phyloP scores from a whole-genome alignment of 345 rosid genomes.

The Clausena lansium region DNA sequence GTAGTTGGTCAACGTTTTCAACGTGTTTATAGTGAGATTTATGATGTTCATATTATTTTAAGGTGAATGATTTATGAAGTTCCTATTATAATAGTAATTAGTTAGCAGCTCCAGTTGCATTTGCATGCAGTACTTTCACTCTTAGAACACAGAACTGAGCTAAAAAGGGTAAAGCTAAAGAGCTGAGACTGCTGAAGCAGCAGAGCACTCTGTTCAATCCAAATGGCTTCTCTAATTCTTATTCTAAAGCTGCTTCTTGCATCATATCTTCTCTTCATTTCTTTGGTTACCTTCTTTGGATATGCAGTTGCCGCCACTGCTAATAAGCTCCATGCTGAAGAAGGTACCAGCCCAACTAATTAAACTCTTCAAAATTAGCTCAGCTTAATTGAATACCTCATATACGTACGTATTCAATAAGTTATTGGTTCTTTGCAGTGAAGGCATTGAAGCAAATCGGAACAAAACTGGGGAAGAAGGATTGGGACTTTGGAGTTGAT shows the following conservation, averaged over 20 bases:
- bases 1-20: not conserved
- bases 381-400: not conserved
- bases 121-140: not conserved
- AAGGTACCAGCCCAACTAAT: constrained; percentile 11
- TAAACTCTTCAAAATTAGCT: not conserved
- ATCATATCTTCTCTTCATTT: not conserved
- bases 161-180: too few relatives aligned
- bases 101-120: not conserved
- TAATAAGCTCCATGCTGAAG: constrained; percentile 23
- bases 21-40: not conserved
- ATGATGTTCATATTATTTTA: too few relatives aligned
- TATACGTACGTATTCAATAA: not conserved
- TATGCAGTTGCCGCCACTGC: constrained; percentile 3
- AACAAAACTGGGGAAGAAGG: constrained; percentile 60
- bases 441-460: constrained; percentile 60
- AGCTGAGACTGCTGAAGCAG: not conserved
- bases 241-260: constrained; percentile 4
- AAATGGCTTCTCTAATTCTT: not conserved
- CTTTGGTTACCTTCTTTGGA: not conserved
- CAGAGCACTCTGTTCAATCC: not conserved
- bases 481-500: constrained; percentile 68
- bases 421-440: constrained; percentile 34
- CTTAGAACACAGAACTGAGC: not conserved
- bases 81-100: too few relatives aligned
- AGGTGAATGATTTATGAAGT: too few relatives aligned